Evolutionary conservation across 495 filamentous ascomycete genomes (phyloP).

Genomic region (Talaromyces nanjingensis): DNA sequence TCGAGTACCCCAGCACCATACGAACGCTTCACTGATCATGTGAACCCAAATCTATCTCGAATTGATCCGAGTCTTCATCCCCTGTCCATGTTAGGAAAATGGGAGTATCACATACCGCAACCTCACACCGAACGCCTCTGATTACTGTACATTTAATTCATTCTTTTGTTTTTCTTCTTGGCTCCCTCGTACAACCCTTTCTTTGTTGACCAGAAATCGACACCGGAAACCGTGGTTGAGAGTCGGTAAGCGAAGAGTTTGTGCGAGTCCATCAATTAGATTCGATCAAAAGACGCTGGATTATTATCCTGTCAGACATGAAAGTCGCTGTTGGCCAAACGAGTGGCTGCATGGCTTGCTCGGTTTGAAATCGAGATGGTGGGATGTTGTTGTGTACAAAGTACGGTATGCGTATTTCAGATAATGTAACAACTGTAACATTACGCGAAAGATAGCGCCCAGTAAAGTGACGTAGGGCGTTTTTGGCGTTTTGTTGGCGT

Average conservation of each 20-base stretch:
- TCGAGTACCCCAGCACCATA: not conserved
- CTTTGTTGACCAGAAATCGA: not conserved
- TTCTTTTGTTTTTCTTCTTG: not conserved
- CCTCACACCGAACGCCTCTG: not conserved
- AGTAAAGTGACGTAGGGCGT: not conserved
- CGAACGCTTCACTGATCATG: not conserved
- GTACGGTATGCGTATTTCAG: not conserved
- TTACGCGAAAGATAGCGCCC: not conserved
- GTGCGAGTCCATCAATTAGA: not conserved
- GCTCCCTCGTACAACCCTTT: not conserved
- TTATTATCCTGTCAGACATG: not conserved
- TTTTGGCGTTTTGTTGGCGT: not conserved
- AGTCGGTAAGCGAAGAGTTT: not conserved
- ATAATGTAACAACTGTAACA: not conserved
- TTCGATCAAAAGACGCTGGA: not conserved
- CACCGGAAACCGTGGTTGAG: not conserved
- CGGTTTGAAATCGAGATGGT: not conserved
- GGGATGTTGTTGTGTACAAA: not conserved
- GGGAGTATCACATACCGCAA: not conserved
- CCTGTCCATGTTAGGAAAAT: not conserved
- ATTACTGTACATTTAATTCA: not conserved
- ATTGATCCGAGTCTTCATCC: not conserved
- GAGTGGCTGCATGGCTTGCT: not conserved
- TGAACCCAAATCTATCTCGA: not conserved
- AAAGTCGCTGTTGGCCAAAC: not conserved